Base-by-base conservation (phyloP, 768 basidiomycete genomes). In the Mycena capillaripes region DNA sequence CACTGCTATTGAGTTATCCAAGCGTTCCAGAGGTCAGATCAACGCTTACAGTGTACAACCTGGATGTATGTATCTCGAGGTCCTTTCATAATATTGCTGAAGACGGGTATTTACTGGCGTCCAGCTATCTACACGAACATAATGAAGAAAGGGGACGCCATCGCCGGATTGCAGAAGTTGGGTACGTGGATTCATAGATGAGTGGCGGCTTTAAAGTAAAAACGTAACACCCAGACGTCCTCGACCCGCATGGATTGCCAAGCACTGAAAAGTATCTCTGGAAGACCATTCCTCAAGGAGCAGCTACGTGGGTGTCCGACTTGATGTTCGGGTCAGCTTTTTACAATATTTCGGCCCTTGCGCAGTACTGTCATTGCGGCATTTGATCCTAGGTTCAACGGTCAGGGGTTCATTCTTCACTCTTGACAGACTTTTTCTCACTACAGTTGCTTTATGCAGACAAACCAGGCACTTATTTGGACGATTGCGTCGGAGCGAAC, bases 361-460 rank as follows among this genome's bases (percentile, higher is more conserved):
- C 29, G 16, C 23, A 70, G 72, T 7, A 74, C 72, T 25, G n/a
- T 74, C 21, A 55, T 36, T 23, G 64, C 72, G 3, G 72, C 72
- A 1, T 70, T 73, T 50, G 72, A 73, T 36, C 68, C 68, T 2
- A 23, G 58, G 2, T 48, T 73, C 17, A 27, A 74, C 9, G 72
- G 72, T 69, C 0, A 52, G 70, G 36, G 19, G 0, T 23, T 8
- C n/a, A 19, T 36, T 17, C 34, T 12, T 19, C 9, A 6, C 17
- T 42, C 19, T 29, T 38, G 1, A 16, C n/a, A n/a, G n/a, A 8
- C 25, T 4, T 53, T 27, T 3, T 44, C 29, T 17, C 2, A 42
- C 42, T 4, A 12, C 25, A 10, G 27, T 1, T 25, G n/a, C n/a
- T n/a, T n/a, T n/a, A n/a, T n/a, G n/a, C n/a, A 69, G 68, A 59